Percentiles rank a stretch among this genome's conserved stretches.
Conservation (phyloP, 2,329 filamentous ascomycete genomes). For the Talaromyces sp. region DNA sequence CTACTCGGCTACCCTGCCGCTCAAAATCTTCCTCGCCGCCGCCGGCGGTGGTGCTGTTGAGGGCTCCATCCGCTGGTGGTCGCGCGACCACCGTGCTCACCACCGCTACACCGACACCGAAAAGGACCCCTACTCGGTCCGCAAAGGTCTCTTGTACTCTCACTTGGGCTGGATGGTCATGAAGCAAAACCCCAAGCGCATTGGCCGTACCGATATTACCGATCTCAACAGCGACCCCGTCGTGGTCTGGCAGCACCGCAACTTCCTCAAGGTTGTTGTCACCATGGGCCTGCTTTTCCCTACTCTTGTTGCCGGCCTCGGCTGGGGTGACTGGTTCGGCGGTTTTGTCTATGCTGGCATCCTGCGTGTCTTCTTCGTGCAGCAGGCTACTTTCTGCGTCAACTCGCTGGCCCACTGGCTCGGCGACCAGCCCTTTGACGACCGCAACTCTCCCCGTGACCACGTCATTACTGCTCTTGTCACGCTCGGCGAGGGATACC, state of each 20-base stretch:
- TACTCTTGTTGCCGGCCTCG: conserved; percentile 67
- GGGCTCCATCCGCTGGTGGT: conserved; percentile 86
- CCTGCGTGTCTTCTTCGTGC: conserved; percentile 81
- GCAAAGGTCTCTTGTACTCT: conserved; percentile 80
- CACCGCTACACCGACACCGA: conserved; percentile 91
- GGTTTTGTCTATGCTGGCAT: conserved; percentile 83
- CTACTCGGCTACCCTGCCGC: conserved; percentile 70
- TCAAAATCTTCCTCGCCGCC: conserved; percentile 77
- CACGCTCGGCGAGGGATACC: conserved; percentile 83
- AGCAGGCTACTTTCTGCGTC: conserved; percentile 90
- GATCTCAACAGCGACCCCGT: conserved; percentile 82
- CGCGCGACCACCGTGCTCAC: conserved; percentile 78
- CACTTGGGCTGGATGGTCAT: conserved; percentile 89
- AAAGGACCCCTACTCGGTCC: conserved; percentile 86
- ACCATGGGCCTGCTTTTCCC: conserved; percentile 75
- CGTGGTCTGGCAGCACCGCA: conserved; percentile 81
- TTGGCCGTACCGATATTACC: conserved; percentile 81
- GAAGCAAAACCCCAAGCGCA: conserved; percentile 88
- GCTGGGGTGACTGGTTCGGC: conserved; percentile 76
- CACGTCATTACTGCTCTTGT: conserved; percentile 81
- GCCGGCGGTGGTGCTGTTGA: conserved; percentile 79
- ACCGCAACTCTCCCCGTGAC: conserved; percentile 85
- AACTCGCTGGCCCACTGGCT: conserved; percentile 90
- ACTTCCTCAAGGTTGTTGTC: conserved; percentile 77
- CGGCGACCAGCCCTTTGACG: conserved; percentile 86